Conservation (phyloP, 208 protist species). For the Leishmania martiniquensis region DNA sequence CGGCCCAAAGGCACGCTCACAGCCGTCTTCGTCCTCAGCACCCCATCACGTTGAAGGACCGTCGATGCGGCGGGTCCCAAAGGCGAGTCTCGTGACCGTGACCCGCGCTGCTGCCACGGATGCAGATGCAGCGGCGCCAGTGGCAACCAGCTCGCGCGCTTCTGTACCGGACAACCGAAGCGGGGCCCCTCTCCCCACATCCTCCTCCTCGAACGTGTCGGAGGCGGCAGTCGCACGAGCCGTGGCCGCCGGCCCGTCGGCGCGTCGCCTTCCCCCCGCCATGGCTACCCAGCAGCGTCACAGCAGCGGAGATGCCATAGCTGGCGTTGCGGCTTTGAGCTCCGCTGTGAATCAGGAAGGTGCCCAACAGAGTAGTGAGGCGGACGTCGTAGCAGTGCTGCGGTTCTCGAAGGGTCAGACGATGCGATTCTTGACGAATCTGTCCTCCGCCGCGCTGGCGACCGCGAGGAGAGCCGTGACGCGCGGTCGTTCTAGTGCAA, state of each 20-base stretch:
- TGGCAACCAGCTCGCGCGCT: neutral
- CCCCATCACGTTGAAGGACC: constrained; percentile 36
- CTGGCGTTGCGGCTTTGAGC: neutral
- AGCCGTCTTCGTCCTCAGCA: neutral
- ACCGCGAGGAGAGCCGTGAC: neutral
- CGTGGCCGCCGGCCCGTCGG: constrained; percentile 22
- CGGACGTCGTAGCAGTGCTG: constrained; percentile 36
- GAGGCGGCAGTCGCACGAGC: constrained; percentile 11
- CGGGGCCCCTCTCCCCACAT: neutral
- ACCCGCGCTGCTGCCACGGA: constrained; percentile 12
- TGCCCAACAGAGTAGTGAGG: constrained; percentile 12
- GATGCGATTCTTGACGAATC: constrained; percentile 49
- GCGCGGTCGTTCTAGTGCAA: neutral
- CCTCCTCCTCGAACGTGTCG: neutral
- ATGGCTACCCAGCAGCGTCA: constrained; percentile 12
- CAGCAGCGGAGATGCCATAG: neutral
- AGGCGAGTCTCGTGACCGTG: constrained; percentile 23
- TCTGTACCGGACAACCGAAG: neutral
- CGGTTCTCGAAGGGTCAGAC: constrained; percentile 50
- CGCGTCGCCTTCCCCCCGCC: constrained; percentile 23
- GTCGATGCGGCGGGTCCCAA: constrained; percentile 49
- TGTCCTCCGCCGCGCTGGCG: constrained; percentile 6
- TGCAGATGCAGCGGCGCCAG: neutral
- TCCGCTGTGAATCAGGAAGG: neutral
- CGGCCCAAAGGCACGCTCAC: neutral